A percentile compares a stretch with the other conserved stretches of the same genome.
phyloP scores from a whole-genome alignment of 352 stramenopile species.

The Phytopythium oedochilum region DNA sequence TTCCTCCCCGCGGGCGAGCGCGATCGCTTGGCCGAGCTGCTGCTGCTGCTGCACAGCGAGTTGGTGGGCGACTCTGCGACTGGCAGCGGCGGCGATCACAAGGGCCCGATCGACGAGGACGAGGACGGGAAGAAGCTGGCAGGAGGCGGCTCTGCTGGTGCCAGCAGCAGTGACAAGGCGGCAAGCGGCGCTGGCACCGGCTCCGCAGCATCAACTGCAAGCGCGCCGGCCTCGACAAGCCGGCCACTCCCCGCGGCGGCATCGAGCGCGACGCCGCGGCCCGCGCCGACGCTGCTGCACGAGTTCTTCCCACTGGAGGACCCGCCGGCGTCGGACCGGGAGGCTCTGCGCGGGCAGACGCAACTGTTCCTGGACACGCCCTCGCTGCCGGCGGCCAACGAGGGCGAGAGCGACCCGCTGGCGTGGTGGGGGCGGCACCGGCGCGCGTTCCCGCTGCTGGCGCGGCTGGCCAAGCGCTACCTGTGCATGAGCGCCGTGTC shows the following conservation, averaged over 20 bases:
- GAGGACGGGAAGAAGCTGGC: slow-evolving; percentile 17
- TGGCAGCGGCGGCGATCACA: not conserved
- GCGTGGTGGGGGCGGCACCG: slow-evolving; percentile 81
- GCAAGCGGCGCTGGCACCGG: not conserved
- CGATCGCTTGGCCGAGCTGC: slow-evolving; percentile 43
- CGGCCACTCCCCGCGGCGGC: not conserved
- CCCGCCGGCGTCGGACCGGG: slow-evolving; percentile 36
- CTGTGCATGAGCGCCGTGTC: slow-evolving; percentile 75
- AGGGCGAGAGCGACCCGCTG: slow-evolving; percentile 71
- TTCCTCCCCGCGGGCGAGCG: slow-evolving; percentile 57
- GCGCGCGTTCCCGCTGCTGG: slow-evolving; percentile 58
- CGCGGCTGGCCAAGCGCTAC: slow-evolving; percentile 69
- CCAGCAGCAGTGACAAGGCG: slow-evolving; percentile 10
- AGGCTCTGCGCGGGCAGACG: slow-evolving; percentile 59
- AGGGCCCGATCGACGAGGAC: slow-evolving; percentile 22
- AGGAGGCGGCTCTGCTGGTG: slow-evolving; percentile 1
- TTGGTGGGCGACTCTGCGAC: slow-evolving; percentile 15
- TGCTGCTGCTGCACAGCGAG: slow-evolving; percentile 46
- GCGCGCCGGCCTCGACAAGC: not conserved
- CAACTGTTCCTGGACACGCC: slow-evolving; percentile 73
- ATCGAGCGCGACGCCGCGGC: slow-evolving; percentile 1
- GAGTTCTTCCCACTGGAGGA: slow-evolving; percentile 65
- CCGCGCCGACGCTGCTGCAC: slow-evolving; percentile 31
- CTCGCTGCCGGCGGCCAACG: slow-evolving; percentile 52
- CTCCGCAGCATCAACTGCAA: not conserved